These are phyloP conservation scores for Suillus brevipes DNA, from an alignment of 768 basidiomycete species.

Conservation along the genomic window DNA sequence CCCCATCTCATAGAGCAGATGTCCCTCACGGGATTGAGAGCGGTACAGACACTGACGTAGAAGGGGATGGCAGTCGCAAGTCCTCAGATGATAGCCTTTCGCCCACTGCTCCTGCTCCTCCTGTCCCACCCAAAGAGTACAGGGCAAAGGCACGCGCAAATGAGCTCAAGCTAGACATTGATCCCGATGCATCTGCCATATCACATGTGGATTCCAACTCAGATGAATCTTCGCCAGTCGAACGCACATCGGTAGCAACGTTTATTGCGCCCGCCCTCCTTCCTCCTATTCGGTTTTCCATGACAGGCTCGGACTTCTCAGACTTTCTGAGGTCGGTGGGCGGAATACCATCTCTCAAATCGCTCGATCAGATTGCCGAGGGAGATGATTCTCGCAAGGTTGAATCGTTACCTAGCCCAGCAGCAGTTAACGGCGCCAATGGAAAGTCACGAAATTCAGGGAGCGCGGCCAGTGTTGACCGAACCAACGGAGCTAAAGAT, in stretches of 20 bases:
- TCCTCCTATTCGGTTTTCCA: slow-evolving; percentile 89
- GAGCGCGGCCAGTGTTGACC: slow-evolving; percentile 15
- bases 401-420: not conserved
- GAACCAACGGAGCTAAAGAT: not conserved
- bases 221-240: slow-evolving; percentile 64
- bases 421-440: not conserved
- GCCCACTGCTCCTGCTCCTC: slow-evolving; percentile 36
- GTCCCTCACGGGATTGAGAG: slow-evolving; percentile 75
- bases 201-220: slow-evolving; percentile 38
- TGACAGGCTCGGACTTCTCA: slow-evolving; percentile 80
- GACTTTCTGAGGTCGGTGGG: slow-evolving; percentile 65
- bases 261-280: slow-evolving; percentile 80
- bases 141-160: slow-evolving; percentile 27
- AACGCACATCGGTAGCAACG: slow-evolving; percentile 68
- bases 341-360: slow-evolving; percentile 47
- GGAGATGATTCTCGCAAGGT: slow-evolving; percentile 31
- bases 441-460: slow-evolving; percentile 4
- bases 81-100: slow-evolving; percentile 27
- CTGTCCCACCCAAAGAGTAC: slow-evolving; percentile 46
- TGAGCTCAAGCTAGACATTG: slow-evolving; percentile 28
- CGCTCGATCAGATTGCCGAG: slow-evolving; percentile 48
- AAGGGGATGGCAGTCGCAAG: slow-evolving; percentile 41
- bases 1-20: slow-evolving; percentile 64
- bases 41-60: slow-evolving; percentile 70
- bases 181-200: slow-evolving; percentile 17